Base-by-base conservation (phyloP, 1,284 basidiomycete species). In the Leccinum pallidistipes region DNA sequence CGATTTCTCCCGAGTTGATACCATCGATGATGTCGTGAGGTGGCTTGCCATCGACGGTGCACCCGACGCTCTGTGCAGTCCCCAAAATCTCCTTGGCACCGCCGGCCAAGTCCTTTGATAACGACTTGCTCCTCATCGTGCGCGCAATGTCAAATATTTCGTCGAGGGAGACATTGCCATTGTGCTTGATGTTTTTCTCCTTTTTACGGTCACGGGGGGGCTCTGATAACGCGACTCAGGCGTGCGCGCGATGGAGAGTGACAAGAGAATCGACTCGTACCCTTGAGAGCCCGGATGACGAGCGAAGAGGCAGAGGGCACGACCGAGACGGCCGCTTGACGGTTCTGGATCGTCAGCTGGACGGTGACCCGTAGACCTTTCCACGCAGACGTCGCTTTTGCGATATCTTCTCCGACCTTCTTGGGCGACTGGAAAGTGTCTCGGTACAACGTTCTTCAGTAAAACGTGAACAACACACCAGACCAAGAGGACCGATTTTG, bases 331-430 rank as follows among this genome's bases (percentile, higher is more conserved):
- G 91, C 83, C 61, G 97, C 97, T 88, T 99, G 97, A 83, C 97
- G 95, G 83, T 99, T 99, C 87, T 99, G 97, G 78, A 99, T 98
- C 63, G 97, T 99, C 65, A 99, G 88, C 80, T 99, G 95, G 69
- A 98, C 95, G 69, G 97, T 99, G 65, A 99, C 97, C 65, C 96
- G 94, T 75, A 99, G 95, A 84, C 97, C 97, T 83, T 99, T 99
- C 97, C 97, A 99, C 79, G 91, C 91, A 64, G 90, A 88, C 66
- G 97, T 98, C 65, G 97, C 97, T 82, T 99, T 99, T 76, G 97
- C 97, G 77, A 99, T 99, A 83, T 99, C 97, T 93, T 99, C 97
- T 83, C 97, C 97, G 81, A 99, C 96, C 86, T 99, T 99, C 87
- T 99, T 99, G 76, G 97, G 97, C 63, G 97, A 98, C 96, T 98